Base-by-base conservation (phyloP, 495 filamentous ascomycete genomes). In the Schizothecium vesticola region DNA sequence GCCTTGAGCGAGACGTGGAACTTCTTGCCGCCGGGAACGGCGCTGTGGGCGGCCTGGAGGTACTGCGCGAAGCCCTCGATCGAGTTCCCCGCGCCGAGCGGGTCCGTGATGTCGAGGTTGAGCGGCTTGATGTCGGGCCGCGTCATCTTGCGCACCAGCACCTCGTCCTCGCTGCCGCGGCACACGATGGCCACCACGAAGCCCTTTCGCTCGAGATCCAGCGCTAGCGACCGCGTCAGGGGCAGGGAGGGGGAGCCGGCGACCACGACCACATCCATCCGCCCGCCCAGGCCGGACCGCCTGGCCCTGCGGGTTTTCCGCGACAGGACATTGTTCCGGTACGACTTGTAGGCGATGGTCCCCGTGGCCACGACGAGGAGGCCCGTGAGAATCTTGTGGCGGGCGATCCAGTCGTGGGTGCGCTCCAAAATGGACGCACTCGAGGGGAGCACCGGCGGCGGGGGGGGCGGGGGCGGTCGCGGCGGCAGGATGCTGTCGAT, bases 171-270 rank as follows among this genome's bases (percentile, higher is more conserved):
- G 58, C 86, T 76, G 10, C 86, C 90, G 67, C 85, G 89, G 68
- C 92, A 93, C 0, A 95, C 90, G 61, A 99, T 82, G 73, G 91
- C 98, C 24, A 98, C 93, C 59, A 98, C 91, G 74, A 96, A 98
- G 16, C 96, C 96, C 62, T 93, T 87, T 62, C 93, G 86, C 77
- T 98, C 95, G 66, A 99, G 75, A 72, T 98, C 96, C 28, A 91
- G 74, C 1, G 92, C 87, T 66, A 99, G 86, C 19, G 91, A 90
- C 68, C 88, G 86, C 1, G 91, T 92, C 72, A 97, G 83, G 22
- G 93, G 91, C 67, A 95, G 87, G 68, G 89, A 86, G 6, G 92
- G 88, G 1, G 90, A 90, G 55, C 95, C 94, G 33, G 92, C 92
- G 68, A 99, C 81, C 19, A 97, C 90, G 59, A 99, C 90, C 29